Conservation (phyloP, 2,329 filamentous ascomycete species). For the Pestalotiopsis sp. region DNA sequence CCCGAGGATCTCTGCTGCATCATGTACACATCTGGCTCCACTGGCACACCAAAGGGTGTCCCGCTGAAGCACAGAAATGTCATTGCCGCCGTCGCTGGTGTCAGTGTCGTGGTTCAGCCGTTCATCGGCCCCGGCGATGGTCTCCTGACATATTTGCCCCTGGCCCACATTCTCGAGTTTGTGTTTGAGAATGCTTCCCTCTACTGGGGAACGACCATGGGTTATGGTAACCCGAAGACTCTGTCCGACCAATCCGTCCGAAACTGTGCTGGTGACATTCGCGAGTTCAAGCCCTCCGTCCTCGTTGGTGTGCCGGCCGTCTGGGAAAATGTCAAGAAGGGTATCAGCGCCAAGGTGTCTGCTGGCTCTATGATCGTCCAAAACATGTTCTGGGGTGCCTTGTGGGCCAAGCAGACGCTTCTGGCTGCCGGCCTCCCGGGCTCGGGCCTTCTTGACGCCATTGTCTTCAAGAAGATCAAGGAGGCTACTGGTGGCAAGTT, state of each 20-base stretch:
- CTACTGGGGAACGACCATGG: slow-evolving; percentile 86
- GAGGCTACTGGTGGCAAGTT: slow-evolving; percentile 83
- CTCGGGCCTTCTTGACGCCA: slow-evolving; percentile 68
- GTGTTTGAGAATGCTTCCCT: slow-evolving; percentile 85
- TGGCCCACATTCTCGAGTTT: slow-evolving; percentile 88
- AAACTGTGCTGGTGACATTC: slow-evolving; percentile 87
- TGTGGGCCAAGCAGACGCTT: slow-evolving; percentile 54
- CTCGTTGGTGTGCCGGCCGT: slow-evolving; percentile 87
- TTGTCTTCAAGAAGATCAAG: slow-evolving; percentile 91
- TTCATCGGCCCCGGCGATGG: slow-evolving; percentile 79
- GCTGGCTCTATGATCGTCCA: slow-evolving; percentile 67
- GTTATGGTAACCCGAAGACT: slow-evolving; percentile 85
- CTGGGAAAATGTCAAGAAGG: slow-evolving; percentile 92
- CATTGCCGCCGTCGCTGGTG: slow-evolving; percentile 75
- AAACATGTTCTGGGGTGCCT: slow-evolving; percentile 71
- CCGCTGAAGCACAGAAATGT: slow-evolving; percentile 75
- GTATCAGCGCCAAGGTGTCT: slow-evolving; percentile 76
- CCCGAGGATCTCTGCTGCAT: slow-evolving; percentile 77
- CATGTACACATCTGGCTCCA: slow-evolving; percentile 77
- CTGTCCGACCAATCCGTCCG: slow-evolving; percentile 80
- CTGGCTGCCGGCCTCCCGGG: slow-evolving; percentile 62
- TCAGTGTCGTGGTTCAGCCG: slow-evolving; percentile 73
- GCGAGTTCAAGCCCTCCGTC: slow-evolving; percentile 80
- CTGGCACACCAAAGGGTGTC: slow-evolving; percentile 81
- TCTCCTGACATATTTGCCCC: slow-evolving; percentile 80